Evolutionary conservation across 768 basidiomycete species (phyloP), one percentile per base, ranked within the genome.

Genomic region (Termitomyces eurrhizus): DNA sequence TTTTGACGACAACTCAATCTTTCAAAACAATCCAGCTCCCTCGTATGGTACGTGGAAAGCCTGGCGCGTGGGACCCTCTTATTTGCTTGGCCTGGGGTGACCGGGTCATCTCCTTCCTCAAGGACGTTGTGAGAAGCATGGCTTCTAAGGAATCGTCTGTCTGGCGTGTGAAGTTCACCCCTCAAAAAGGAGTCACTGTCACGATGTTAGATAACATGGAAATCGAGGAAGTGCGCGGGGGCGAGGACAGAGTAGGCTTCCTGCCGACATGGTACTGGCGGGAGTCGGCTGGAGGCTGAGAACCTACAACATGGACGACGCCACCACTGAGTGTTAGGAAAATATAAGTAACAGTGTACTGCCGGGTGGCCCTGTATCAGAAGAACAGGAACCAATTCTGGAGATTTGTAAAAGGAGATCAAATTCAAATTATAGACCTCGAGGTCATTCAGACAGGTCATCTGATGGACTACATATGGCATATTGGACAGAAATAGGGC

Each of bases 21-120:
- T 93, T 93, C 74, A 82, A 87, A 66, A 95, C 93, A 16, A 80
- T 90, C 54, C 79, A 92, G 61, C 78, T 95, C 49, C 93, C 93
- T 54, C 85, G 90, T 35, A 70, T 87, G 54, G 86, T 93, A 21
- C 86, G 89, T 54, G 89, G 84, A 9, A 92, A 88, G 68, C 79
- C 86, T 8, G 81, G 78, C 39, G 84, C 82, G 33, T 95, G 93
- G 93, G 85, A 94, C 66, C 88, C 93, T 2, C 73, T 79, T 13
- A 68, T 86, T 57, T 92, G 89, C 69, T 76, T 95, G 11, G 79
- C 82, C 45, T 95, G 91, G 85, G 92, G 86, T n/a, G 73, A 84
- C 44, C 69, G 66, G 16, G 83, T 92, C 63, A 67, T 95, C 52
- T 66, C 72, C 7, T 87, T 83, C 68, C 67, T 95, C 61, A 73